These are phyloP conservation scores for Juncus effusus DNA, from an alignment of 176 grass and related monocot genomes.

Conservation along the genomic window DNA sequence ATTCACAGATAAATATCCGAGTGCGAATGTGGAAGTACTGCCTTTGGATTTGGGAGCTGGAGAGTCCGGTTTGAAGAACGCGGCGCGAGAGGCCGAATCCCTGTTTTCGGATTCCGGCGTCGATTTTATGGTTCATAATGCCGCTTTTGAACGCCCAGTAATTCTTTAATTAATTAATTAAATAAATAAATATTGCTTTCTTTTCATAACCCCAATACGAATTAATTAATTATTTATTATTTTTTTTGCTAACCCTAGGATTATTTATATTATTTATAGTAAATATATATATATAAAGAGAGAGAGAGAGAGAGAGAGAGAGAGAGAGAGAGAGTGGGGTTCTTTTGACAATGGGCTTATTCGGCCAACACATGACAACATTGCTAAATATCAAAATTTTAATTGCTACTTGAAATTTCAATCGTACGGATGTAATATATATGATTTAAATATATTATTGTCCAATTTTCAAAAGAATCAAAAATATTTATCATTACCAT, in stretches of 20 bases:
- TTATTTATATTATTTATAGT: neutral
- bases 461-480: too few relatives aligned
- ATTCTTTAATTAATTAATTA: constrained; percentile 16
- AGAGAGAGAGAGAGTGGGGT: too few relatives aligned
- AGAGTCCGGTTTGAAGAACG: constrained; percentile 61
- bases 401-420: too few relatives aligned
- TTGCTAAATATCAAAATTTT: too few relatives aligned
- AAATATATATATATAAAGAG: too few relatives aligned
- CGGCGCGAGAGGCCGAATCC: constrained; percentile 66
- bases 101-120: constrained; percentile 77
- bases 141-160: constrained; percentile 86
- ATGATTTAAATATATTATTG: too few relatives aligned
- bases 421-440: too few relatives aligned
- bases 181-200: neutral
- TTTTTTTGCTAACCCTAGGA: neutral
- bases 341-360: too few relatives aligned
- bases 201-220: neutral
- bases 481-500: too few relatives aligned
- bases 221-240: neutral
- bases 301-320: too few relatives aligned
- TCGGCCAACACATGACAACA: too few relatives aligned
- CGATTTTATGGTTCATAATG: constrained; percentile 92
- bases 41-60: constrained; percentile 89
- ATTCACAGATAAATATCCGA: constrained; percentile 56
- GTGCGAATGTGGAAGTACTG: constrained; percentile 68